A percentile compares a stretch with the other conserved stretches of the same genome.
These are phyloP conservation scores for Lonicera japonica DNA, from an alignment of 129 eudicot genomes.

Conservation along the genomic window DNA sequence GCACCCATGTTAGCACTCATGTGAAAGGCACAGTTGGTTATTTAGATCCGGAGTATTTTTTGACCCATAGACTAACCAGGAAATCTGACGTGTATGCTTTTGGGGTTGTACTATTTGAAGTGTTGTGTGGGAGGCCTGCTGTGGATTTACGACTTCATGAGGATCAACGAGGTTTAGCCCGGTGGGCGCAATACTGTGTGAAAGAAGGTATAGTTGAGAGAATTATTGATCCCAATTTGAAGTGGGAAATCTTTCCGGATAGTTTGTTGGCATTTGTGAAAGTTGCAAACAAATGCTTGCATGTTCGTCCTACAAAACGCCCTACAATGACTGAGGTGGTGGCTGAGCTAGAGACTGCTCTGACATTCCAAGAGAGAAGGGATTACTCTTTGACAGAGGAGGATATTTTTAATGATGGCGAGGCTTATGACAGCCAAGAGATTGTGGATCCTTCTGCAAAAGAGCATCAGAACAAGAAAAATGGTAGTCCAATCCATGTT, in stretches of 20 bases:
- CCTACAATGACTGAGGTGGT: not conserved
- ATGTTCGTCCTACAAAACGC: not conserved
- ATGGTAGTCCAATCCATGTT: too few relatives aligned
- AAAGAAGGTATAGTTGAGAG: not conserved
- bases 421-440: not conserved
- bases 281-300: not conserved
- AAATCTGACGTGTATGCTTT: not conserved
- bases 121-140: constrained; percentile 5
- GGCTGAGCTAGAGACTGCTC: not conserved
- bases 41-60: not conserved
- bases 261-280: not conserved
- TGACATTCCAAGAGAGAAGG: not conserved
- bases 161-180: not conserved
- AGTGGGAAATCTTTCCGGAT: not conserved
- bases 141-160: not conserved
- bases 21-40: not conserved
- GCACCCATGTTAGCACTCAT: not conserved
- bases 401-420: not conserved
- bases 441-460: not conserved
- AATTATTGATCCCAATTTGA: not conserved
- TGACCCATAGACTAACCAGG: not conserved
- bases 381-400: not conserved
- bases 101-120: not conserved
- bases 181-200: not conserved
- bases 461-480: not conserved